Percentiles rank a stretch among this genome's conserved stretches.
Evolutionary conservation across 2,329 filamentous ascomycete genomes (phyloP).

Genomic region (Arthrobotrys musiformis): DNA sequence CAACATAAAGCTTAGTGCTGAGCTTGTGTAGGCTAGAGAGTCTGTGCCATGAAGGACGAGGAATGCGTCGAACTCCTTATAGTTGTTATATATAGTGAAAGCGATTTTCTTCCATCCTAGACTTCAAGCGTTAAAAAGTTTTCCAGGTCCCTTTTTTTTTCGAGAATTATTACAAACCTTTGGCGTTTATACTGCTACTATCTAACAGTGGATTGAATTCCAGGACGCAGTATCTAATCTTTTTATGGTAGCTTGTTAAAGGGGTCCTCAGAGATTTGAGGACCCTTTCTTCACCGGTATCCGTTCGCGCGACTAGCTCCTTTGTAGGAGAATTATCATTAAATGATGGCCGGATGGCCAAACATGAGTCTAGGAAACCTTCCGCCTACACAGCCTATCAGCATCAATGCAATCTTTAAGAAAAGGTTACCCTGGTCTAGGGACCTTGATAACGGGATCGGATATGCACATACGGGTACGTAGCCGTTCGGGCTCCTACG

Average conservation of each 20-base stretch:
- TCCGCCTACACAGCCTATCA: conserved; percentile 61
- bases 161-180: conserved; percentile 71
- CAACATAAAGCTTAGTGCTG: conserved; percentile 92
- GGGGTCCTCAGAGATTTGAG: conserved; percentile 59
- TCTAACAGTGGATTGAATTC: conserved; percentile 88
- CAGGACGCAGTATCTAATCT: conserved; percentile 83
- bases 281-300: conserved; percentile 66
- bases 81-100: conserved; percentile 79
- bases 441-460: neutral
- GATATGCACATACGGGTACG: conserved; percentile 72
- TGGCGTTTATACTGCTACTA: conserved; percentile 87
- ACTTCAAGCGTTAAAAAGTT: neutral
- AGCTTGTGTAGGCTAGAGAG: conserved; percentile 87
- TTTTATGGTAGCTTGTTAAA: conserved; percentile 71
- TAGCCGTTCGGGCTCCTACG: conserved; percentile 81
- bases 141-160: neutral
- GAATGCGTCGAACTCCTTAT: conserved; percentile 88
- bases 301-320: conserved; percentile 69
- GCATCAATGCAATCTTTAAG: neutral
- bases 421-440: neutral
- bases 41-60: conserved; percentile 92
- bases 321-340: conserved; percentile 76
- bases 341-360: conserved; percentile 84
- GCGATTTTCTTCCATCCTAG: conserved; percentile 86
- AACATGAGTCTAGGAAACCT: conserved; percentile 82